Conservation (phyloP, 345 rosid genomes). For the Turritis glabra region DNA sequence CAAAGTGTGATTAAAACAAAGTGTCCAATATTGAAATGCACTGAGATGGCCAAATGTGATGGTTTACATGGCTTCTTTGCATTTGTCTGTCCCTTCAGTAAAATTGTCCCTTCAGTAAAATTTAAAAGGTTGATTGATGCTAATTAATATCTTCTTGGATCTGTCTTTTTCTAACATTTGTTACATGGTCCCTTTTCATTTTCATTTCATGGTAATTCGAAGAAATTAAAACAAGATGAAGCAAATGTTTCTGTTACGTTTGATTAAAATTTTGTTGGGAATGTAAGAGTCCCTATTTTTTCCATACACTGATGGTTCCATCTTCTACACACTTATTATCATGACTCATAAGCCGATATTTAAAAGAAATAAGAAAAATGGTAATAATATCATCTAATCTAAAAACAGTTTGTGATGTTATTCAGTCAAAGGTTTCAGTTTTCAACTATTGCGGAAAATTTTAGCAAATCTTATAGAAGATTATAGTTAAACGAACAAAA, state of each 20-base stretch:
- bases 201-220: conserved; percentile 2
- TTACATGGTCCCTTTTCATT: conserved; percentile 4
- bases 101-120: neutral
- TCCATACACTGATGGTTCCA: neutral
- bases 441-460: neutral
- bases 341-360: neutral
- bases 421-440: neutral
- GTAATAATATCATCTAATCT: neutral
- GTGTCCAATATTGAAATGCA: neutral
- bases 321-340: neutral
- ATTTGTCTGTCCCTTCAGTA: conserved; percentile 16
- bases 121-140: conserved; percentile 12
- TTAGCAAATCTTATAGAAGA: neutral
- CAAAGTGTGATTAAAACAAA: conserved; percentile 10
- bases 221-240: neutral
- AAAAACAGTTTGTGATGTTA: neutral
- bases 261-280: neutral
- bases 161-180: neutral
- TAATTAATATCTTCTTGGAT: neutral
- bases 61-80: conserved; percentile 22
- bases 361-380: neutral
- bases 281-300: neutral
- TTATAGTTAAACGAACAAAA: neutral
- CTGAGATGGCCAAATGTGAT: neutral
- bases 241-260: neutral